Conservation (phyloP, 345 rosid species). For the Citrus australasica region DNA sequence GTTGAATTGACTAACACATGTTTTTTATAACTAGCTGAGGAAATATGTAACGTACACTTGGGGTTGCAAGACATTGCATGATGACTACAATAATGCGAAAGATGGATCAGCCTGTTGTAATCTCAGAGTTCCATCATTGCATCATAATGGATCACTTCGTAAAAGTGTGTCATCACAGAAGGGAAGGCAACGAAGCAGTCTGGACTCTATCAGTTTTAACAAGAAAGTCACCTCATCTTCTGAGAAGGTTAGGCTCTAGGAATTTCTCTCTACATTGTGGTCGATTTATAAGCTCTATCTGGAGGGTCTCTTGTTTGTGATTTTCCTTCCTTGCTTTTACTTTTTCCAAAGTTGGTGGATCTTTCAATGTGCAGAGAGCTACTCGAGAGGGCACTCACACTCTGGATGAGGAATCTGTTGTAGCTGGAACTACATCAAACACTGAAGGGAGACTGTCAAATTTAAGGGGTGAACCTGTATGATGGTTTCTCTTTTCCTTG, state of each 20-base stretch:
- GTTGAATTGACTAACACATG: conserved; percentile 7
- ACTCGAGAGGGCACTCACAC: conserved; percentile 20
- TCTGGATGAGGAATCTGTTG: conserved; percentile 29
- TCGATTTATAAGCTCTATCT: conserved; percentile 4
- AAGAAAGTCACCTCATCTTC: conserved; percentile 37
- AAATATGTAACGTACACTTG: conserved; percentile 86
- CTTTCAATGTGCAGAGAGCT: conserved; percentile 32
- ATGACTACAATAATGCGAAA: conserved; percentile 19
- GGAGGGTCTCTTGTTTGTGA: not conserved
- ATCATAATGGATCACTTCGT: conserved; percentile 29
- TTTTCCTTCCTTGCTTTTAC: not conserved
- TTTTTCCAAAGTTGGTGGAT: not conserved
- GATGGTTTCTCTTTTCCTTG: conserved; percentile 4
- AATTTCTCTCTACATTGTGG: not conserved
- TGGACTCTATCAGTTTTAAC: conserved; percentile 28
- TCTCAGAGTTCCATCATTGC: conserved; percentile 37
- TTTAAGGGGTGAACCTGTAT: conserved; percentile 24
- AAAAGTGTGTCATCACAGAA: conserved; percentile 35
- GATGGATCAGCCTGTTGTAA: conserved; percentile 28
- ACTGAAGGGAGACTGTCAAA: conserved; percentile 23
- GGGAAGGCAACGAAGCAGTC: conserved; percentile 18
- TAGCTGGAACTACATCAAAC: conserved; percentile 26
- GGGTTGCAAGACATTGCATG: conserved; percentile 56
- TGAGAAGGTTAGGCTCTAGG: conserved; percentile 48
- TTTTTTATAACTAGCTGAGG: conserved; percentile 59